Percentiles rank a stretch among this genome's conserved stretches.
These are phyloP conservation scores for Wickerhamiella sorbophila DNA, from an alignment of 805 yeast species.

Conservation along the genomic window DNA sequence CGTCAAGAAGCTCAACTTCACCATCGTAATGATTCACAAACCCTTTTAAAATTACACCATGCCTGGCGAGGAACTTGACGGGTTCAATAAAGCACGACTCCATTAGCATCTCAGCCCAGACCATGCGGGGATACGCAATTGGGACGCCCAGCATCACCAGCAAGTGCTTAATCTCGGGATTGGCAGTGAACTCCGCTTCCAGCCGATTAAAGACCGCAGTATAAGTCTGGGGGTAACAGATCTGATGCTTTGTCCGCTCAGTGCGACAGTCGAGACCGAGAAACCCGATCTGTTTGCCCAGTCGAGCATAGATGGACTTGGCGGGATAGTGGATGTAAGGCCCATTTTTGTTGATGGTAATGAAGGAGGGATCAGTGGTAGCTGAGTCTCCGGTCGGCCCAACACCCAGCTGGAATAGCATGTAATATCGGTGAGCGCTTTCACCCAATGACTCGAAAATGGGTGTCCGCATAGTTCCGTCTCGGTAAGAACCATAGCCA, in stretches of 20 bases:
- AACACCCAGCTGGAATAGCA: slow-evolving; percentile 83
- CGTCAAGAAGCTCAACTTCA: slow-evolving; percentile 78
- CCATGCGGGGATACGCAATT: slow-evolving; percentile 84
- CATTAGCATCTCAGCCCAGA: slow-evolving; percentile 72
- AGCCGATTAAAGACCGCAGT: slow-evolving; percentile 45
- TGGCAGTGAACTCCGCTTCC: slow-evolving; percentile 35
- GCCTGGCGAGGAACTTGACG: slow-evolving; percentile 35
- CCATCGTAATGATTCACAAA: slow-evolving; percentile 88
- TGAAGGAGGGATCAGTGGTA: slow-evolving; percentile 42
- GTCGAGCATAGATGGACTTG: slow-evolving; percentile 54
- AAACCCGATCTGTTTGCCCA: slow-evolving; percentile 61
- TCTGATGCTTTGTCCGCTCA: slow-evolving; percentile 53
- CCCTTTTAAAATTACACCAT: slow-evolving; percentile 42
- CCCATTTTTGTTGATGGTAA: slow-evolving; percentile 42
- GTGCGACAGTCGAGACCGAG: slow-evolving; percentile 87
- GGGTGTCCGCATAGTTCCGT: slow-evolving; percentile 55
- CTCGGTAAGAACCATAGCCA: slow-evolving; percentile 83
- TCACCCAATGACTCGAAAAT: slow-evolving; percentile 62
- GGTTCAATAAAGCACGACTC: slow-evolving; percentile 44
- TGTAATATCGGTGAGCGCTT: slow-evolving; percentile 69
- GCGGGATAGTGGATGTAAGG: slow-evolving; percentile 54
- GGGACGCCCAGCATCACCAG: slow-evolving; percentile 86
- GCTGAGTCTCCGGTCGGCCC: slow-evolving; percentile 31
- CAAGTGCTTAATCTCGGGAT: slow-evolving; percentile 55
- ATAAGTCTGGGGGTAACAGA: slow-evolving; percentile 46